These are phyloP conservation scores for Eucalyptus decipiens DNA, from an alignment of 345 rosid genomes.

Conservation along the genomic window DNA sequence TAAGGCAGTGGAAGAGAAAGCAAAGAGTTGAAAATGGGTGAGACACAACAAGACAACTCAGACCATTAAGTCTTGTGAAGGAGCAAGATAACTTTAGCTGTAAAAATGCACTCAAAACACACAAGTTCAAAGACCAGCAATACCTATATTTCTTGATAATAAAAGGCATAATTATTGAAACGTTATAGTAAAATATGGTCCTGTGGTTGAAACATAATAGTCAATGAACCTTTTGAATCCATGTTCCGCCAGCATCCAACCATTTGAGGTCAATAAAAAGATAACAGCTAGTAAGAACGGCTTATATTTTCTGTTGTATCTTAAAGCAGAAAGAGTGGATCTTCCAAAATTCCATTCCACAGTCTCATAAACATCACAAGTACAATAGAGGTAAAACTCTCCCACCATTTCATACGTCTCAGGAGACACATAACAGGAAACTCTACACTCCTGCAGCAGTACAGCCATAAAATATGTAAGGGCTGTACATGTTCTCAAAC, in stretches of 20 bases:
- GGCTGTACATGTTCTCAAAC: background rate
- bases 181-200: background rate
- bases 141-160: background rate
- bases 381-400: background rate
- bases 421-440: background rate
- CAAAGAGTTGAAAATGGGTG: background rate
- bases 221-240: background rate
- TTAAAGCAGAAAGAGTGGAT: background rate
- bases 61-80: background rate
- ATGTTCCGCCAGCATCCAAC: background rate
- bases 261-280: background rate
- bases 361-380: background rate
- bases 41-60: background rate
- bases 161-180: background rate
- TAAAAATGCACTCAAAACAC: background rate
- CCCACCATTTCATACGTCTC: background rate
- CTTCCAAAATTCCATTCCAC: background rate
- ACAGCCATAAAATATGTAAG: background rate
- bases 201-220: background rate
- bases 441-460: background rate
- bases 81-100: background rate
- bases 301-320: background rate
- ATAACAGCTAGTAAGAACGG: background rate
- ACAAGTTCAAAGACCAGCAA: background rate
- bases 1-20: background rate